Base-by-base conservation (phyloP, 441 rosid genomes). In the Gossypium schwendimanii region DNA sequence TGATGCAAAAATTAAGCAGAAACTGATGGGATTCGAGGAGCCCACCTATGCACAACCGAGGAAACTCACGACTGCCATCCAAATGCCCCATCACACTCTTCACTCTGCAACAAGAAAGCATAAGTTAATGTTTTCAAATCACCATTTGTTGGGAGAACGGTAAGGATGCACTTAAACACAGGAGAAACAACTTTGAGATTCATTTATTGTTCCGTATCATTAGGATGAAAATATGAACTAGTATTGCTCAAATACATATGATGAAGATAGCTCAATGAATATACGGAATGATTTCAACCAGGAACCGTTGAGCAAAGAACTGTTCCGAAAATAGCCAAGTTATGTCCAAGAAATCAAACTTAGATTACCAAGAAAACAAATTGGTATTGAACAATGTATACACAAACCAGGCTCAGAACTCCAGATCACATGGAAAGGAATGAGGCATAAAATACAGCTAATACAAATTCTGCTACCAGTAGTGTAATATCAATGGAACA, bases 11-110 rank as follows among this genome's bases (percentile, higher is more conserved):
- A 15, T 12, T 11, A 58, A 24, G 17, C n/a, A 24, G 21, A 5
- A 44, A 36, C 53, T 15, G n/a, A 31, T 15, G 21, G 20, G 41
- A 28, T 39, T 20, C 24, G 59, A 74, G 33, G 41, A 65, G 80
- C 89, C 3, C 28, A 88, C 97, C 97, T 73, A 94, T 86, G 78
- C 88, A 84, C 69, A 94, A 57, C 39, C 95, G 94, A 76, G 97
- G 95, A 82, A 90, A 94, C 14, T 78, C 88, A 18, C 86, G 83
- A 74, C 90, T 63, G 63, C 91, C 91, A 74, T 94, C 91, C 84
- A 92, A 81, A 80, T 89, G 89, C 9, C 84, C 92, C 79, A 86
- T 89, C 71, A 84, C 97, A 78, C 83, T 94, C 86, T 84, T 90
- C 74, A 94, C 78, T 57, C 97, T 94, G 92, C 62, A 77, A 76